phyloP scores from a whole-genome alignment of 495 filamentous ascomycete species.

The Opeltia flavorubescens region DNA sequence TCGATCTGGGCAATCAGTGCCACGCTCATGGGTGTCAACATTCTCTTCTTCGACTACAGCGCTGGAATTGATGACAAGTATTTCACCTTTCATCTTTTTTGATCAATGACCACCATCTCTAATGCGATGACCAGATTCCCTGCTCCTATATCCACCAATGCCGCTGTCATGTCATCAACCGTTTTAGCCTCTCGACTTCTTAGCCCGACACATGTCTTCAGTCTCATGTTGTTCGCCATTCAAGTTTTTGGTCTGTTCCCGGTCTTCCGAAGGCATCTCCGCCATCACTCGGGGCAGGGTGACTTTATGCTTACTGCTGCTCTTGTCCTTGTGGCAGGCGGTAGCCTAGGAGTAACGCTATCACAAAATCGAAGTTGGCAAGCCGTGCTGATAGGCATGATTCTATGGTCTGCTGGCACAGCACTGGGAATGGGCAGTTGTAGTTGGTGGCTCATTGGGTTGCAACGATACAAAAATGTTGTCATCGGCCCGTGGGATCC shows the following conservation, averaged over 20 bases:
- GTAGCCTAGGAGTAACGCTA: conserved; percentile 58
- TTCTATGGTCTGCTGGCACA: conserved; percentile 56
- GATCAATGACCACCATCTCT: background rate
- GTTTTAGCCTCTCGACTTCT: conserved; percentile 80
- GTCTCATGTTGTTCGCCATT: conserved; percentile 85
- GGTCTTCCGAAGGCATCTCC: conserved; percentile 76
- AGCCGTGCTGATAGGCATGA: conserved; percentile 52
- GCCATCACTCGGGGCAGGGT: conserved; percentile 69
- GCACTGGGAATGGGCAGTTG: conserved; percentile 79
- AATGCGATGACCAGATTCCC: conserved; percentile 43
- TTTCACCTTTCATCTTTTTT: background rate
- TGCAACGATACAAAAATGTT: conserved; percentile 99
- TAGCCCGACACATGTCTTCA: conserved; percentile 87
- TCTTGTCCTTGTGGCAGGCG: conserved; percentile 67
- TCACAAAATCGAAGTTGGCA: conserved; percentile 44
- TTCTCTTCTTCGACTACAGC: conserved; percentile 94
- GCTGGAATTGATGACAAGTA: conserved; percentile 45
- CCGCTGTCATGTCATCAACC: conserved; percentile 86
- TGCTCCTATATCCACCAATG: conserved; percentile 83
- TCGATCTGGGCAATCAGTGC: conserved; percentile 93
- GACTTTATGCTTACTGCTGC: conserved; percentile 64
- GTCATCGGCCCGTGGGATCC: conserved; percentile 98
- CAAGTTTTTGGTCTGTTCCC: conserved; percentile 96
- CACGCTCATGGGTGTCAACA: conserved; percentile 86
- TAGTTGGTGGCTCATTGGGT: conserved; percentile 92